Percentiles rank a stretch among this genome's conserved stretches.
phyloP scores from a whole-genome alignment of 2,329 filamentous ascomycete species.

The Clonostachys rhizophaga region DNA sequence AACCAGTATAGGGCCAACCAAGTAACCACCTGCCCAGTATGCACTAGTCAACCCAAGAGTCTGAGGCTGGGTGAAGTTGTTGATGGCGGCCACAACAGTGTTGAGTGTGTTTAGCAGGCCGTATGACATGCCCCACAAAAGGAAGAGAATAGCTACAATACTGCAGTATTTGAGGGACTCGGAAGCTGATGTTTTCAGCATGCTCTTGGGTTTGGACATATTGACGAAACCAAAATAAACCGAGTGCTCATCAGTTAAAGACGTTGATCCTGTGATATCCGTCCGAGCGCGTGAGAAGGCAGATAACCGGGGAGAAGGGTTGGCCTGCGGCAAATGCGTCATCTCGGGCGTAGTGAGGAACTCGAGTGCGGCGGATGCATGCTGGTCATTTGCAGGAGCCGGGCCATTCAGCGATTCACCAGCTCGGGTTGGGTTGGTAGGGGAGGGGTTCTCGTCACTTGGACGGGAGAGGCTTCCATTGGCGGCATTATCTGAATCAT shows the following conservation, averaged over 20 bases:
- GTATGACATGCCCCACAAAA: constrained; percentile 89
- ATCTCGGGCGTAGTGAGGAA: constrained; percentile 39
- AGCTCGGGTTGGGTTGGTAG: constrained; percentile 10
- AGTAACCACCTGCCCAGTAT: constrained; percentile 68
- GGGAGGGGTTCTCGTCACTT: constrained; percentile 1
- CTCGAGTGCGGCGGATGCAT: constrained; percentile 23
- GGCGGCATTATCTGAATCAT: too few relatives aligned
- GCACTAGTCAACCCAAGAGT: constrained; percentile 63
- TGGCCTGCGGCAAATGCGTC: neutral
- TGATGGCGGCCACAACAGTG: constrained; percentile 58
- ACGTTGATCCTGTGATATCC: neutral
- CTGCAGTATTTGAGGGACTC: constrained; percentile 70
- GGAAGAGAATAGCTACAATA: constrained; percentile 76
- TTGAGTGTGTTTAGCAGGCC: constrained; percentile 82
- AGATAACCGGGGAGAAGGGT: too few relatives aligned
- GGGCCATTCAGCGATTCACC: constrained; percentile 11
- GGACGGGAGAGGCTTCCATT: constrained; percentile 10
- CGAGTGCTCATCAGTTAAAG: constrained; percentile 32
- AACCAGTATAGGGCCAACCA: constrained; percentile 64
- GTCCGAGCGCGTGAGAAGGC: neutral
- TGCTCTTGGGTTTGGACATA: constrained; percentile 63
- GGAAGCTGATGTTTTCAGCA: constrained; percentile 56
- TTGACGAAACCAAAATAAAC: constrained; percentile 76
- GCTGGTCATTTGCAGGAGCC: constrained; percentile 12
- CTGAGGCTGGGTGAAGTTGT: constrained; percentile 55